Percentiles rank a stretch among this genome's conserved stretches.
Conservation (phyloP, 1,284 basidiomycete genomes). For the Cutaneotrichosporon spelunceum region DNA sequence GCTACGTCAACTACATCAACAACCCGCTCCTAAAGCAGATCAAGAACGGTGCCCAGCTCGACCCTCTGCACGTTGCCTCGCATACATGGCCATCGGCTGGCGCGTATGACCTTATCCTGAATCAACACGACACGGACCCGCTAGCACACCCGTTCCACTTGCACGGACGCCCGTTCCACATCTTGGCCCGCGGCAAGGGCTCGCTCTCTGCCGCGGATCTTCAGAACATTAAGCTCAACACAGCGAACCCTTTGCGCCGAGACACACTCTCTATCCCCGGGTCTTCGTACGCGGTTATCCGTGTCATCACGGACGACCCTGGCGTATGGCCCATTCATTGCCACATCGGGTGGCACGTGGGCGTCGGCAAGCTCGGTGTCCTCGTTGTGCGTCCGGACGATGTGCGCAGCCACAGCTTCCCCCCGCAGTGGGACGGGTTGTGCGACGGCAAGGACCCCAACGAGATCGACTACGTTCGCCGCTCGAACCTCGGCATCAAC, state of each 20-base stretch:
- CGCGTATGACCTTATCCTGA: conserved; percentile 39
- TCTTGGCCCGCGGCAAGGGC: conserved; percentile 46
- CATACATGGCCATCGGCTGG: conserved; percentile 28
- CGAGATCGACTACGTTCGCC: conserved; percentile 21
- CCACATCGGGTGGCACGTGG: conserved; percentile 37
- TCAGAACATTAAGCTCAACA: conserved; percentile 26
- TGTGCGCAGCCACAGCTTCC: conserved; percentile 13
- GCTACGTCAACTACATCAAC: conserved; percentile 37
- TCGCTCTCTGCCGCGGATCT: conserved; percentile 19
- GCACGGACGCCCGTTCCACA: conserved; percentile 34
- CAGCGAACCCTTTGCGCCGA: conserved; percentile 46
- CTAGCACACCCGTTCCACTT: conserved; percentile 49
- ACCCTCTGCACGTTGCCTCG: conserved; percentile 26
- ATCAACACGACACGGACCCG: conserved; percentile 40
- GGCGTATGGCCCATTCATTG: conserved; percentile 34
- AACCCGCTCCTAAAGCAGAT: conserved; percentile 40
- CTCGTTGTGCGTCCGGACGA: conserved; percentile 28
- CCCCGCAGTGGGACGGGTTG: conserved; percentile 21
- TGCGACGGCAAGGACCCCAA: conserved; percentile 16
- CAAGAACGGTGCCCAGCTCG: conserved; percentile 23
- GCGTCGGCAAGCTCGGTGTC: conserved; percentile 17
- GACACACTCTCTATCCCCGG: conserved; percentile 47
- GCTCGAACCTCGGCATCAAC: background rate
- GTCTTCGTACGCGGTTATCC: conserved; percentile 32
- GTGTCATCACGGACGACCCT: conserved; percentile 28